Base-by-base conservation (phyloP, 495 filamentous ascomycete species). In the Oidiodendron maius region DNA sequence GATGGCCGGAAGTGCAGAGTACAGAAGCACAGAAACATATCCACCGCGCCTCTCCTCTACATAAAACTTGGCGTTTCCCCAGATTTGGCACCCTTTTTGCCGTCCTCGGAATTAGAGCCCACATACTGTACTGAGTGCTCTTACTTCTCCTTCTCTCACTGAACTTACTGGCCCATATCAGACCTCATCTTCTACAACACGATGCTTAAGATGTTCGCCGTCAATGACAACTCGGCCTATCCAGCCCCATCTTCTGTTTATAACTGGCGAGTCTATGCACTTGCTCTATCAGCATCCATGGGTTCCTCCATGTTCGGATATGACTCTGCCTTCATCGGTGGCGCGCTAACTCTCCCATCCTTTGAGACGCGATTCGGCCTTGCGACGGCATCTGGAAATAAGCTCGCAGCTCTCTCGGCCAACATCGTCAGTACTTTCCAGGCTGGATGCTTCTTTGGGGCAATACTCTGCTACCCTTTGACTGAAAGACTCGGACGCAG, bases 241-340 rank as follows among this genome's bases (percentile, higher is more conserved):
- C 46, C 52, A 22, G 50, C 52, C 4, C 52, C 52, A 2, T 13
- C 40, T 8, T 46, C 36, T 13, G 35, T 55, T 17, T 52, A 57
- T 23, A 57, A 57, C 25, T 23, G 16, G 15, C 32, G 53, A 3
- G 21, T 51, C n/a, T 52, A 57, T 20, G 5, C 39, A 13, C 44
- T 57, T 3, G 38, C 47, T 8, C 46, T 48, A 18, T 49, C 52
- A 34, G 18, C 53, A 21, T 57, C 44, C 36, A 43, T 57, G 2
- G 53, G 53, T 11, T 48, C 42, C 9, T 57, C 48, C 48, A 57
- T 57, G 53, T 57, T 57, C 18, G 53, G 53, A 22, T 57, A 57
- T 22, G 40, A 48, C 45, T 40, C 40, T 15, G 34, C 21, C 13
- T 15, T 40, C 46, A 49, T 49, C 3, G 35, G 16, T 8, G 35